phyloP scores from a whole-genome alignment of 345 rosid species.

The Arabidopsis suecica region DNA sequence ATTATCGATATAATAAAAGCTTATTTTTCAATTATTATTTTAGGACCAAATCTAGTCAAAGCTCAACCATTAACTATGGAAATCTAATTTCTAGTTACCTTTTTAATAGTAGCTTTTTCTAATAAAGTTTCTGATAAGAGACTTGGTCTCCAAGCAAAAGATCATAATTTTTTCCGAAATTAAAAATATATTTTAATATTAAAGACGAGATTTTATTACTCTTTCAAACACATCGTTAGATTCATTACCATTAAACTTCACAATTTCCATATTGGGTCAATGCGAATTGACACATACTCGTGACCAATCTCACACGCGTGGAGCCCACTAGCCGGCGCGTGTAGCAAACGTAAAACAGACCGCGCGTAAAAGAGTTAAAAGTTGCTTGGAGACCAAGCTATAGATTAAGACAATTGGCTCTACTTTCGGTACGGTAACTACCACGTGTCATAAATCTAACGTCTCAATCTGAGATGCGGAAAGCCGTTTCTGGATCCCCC shows the following conservation, averaged over 20 bases:
- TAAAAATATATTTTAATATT: conserved; percentile 1
- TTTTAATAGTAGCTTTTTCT: background rate
- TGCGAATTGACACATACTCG: conserved; percentile 29
- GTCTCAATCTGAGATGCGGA: conserved; percentile 42
- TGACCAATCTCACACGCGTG: conserved; percentile 13
- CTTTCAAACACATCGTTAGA: conserved; percentile 2
- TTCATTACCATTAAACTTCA: background rate
- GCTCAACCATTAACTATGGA: background rate
- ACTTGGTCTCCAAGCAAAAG: conserved; percentile 33
- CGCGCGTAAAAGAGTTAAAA: conserved; percentile 2
- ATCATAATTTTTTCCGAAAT: background rate
- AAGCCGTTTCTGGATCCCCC: conserved; percentile 36
- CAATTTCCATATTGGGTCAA: conserved; percentile 17
- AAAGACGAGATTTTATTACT: conserved; percentile 7
- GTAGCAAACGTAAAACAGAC: background rate
- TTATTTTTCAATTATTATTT: background rate
- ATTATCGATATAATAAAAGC: background rate
- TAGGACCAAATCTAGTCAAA: conserved; percentile 15
- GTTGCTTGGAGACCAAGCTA: conserved; percentile 47
- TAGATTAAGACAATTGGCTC: conserved; percentile 24
- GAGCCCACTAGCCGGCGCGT: background rate
- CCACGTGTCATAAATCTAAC: conserved; percentile 42
- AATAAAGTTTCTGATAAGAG: background rate
- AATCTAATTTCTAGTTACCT: background rate
- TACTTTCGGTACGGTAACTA: conserved; percentile 35